Conservation (phyloP, 345 rosid genomes). For the Pistacia vera region DNA sequence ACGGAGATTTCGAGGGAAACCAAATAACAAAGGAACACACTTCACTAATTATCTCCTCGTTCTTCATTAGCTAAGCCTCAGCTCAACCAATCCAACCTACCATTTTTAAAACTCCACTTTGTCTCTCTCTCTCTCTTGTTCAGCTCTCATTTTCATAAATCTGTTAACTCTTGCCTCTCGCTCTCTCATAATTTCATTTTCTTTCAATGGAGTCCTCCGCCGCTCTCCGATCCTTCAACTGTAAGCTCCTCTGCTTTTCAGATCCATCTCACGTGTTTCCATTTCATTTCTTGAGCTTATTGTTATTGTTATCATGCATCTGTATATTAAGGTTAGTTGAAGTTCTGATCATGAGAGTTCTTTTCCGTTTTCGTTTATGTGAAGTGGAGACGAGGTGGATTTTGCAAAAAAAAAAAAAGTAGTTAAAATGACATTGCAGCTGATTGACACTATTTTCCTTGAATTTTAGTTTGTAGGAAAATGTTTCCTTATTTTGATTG, state of each 20-base stretch:
- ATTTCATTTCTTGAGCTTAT: no score
- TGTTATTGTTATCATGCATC: no score
- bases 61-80: not conserved
- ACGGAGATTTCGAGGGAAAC: constrained; percentile 43
- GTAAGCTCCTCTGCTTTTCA: constrained; percentile 39
- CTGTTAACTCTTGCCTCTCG: not conserved
- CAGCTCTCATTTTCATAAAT: not conserved
- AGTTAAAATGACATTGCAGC: no score
- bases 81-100: not conserved
- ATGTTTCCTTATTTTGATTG: not conserved
- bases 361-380: no score
- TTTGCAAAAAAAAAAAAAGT: no score
- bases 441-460: not conserved
- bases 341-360: no score
- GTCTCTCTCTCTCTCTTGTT: no score
- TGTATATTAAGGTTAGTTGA: no score
- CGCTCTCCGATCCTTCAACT: constrained; percentile 62
- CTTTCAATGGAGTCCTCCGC: constrained; percentile 73
- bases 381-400: no score
- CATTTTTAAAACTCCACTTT: no score
- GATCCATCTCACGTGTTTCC: not conserved
- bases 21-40: not conserved
- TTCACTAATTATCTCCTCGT: not conserved
- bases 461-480: not conserved
- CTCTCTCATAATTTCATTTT: not conserved